Conservation (phyloP, 306 rosid genomes). For the Fagus crenata region DNA sequence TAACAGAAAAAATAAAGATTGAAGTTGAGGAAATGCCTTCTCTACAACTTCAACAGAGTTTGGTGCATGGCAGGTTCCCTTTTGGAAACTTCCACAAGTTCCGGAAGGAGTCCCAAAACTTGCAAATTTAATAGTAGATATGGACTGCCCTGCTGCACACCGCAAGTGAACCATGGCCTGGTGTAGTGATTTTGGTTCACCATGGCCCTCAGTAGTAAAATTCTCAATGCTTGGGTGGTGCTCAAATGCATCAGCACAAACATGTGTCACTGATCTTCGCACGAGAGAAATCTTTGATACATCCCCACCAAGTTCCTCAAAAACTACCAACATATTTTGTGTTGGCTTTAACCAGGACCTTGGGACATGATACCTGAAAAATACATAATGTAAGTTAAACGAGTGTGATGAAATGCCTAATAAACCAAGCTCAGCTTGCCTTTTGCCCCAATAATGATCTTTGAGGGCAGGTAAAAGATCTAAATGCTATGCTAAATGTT, state of each 20-base stretch:
- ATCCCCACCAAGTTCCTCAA: slow-evolving; percentile 97
- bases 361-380: slow-evolving; percentile 91
- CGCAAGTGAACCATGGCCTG: slow-evolving; percentile 31
- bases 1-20: neutral
- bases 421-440: neutral
- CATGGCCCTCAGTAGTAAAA: slow-evolving; percentile 19
- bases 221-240: slow-evolving; percentile 28
- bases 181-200: slow-evolving; percentile 24
- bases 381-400: slow-evolving; percentile 6
- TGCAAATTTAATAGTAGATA: slow-evolving; percentile 43
- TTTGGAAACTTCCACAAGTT: slow-evolving; percentile 40
- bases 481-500: neutral
- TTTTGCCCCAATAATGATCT: neutral
- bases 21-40: slow-evolving; percentile 31
- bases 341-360: slow-evolving; percentile 94
- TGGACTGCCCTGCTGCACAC: slow-evolving; percentile 40
- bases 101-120: slow-evolving; percentile 44
- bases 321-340: slow-evolving; percentile 62
- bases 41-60: slow-evolving; percentile 37
- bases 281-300: slow-evolving; percentile 63
- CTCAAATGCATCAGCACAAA: slow-evolving; percentile 42
- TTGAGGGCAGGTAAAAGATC: neutral
- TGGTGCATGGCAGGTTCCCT: slow-evolving; percentile 42
- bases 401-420: slow-evolving; percentile 1
- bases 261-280: slow-evolving; percentile 48